Evolutionary conservation across 768 basidiomycete genomes (phyloP).

Genomic region (Daedaleopsis sinensis): DNA sequence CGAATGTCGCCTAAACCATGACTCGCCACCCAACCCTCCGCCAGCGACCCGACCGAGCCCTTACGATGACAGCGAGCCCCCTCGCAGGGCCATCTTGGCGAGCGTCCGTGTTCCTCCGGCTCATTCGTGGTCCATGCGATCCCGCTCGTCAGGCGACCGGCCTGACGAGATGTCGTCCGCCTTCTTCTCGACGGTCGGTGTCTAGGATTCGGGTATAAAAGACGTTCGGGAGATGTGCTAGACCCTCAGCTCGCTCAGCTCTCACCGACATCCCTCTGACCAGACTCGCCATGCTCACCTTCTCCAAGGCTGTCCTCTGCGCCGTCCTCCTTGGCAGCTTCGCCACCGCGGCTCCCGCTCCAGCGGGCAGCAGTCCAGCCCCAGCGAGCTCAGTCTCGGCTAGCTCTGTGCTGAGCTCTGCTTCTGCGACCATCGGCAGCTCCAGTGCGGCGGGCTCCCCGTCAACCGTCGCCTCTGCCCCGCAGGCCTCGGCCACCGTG

Average conservation of each 20-base stretch:
- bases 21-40: neutral
- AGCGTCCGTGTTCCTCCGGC: conserved; percentile 13
- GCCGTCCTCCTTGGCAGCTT: conserved; percentile 23
- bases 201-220: conserved; percentile 6
- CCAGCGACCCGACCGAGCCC: conserved; percentile 11
- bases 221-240: neutral
- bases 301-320: conserved; percentile 25
- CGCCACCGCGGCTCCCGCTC: conserved; percentile 26
- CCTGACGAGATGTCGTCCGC: neutral
- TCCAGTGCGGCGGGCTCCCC: neutral
- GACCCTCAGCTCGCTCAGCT: conserved; percentile 16
- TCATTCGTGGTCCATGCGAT: conserved; percentile 5
- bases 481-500: conserved; percentile 21
- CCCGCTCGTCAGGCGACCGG: neutral
- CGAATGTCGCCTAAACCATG: conserved; percentile 6
- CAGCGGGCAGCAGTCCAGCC: conserved; percentile 18
- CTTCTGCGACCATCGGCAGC: neutral
- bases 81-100: neutral
- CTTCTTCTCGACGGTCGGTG: neutral
- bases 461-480: conserved; percentile 13
- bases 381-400: conserved; percentile 27
- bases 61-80: conserved; percentile 4
- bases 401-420: conserved; percentile 9
- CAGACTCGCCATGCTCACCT: conserved; percentile 12
- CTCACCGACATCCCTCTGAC: neutral